phyloP scores from a whole-genome alignment of 768 basidiomycete genomes.

The Boletus subparvulus region DNA sequence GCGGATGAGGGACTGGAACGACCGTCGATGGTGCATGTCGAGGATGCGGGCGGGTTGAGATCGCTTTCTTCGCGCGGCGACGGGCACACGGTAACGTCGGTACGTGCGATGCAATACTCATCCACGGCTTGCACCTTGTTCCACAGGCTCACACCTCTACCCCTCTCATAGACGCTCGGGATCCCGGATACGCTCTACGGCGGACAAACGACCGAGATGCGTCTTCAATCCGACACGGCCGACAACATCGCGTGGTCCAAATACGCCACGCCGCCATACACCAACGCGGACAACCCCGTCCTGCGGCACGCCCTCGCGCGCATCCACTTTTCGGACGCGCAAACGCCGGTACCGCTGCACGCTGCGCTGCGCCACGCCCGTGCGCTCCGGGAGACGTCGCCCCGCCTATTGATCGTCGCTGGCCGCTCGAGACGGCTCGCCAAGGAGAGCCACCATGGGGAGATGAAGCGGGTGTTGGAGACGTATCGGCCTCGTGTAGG shows the following conservation, averaged over 20 bases:
- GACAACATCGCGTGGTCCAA: conserved; percentile 75
- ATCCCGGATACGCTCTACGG: conserved; percentile 74
- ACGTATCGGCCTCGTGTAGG: conserved; percentile 27
- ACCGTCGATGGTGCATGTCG: conserved; percentile 25
- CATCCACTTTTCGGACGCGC: conserved; percentile 59
- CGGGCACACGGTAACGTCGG: neutral
- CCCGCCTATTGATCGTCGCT: conserved; percentile 58
- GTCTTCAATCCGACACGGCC: conserved; percentile 78
- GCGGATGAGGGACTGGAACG: conserved; percentile 22
- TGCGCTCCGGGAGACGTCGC: conserved; percentile 22
- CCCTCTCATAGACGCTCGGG: conserved; percentile 28
- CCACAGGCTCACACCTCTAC: neutral
- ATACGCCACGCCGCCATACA: conserved; percentile 42
- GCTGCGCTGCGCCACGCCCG: conserved; percentile 48
- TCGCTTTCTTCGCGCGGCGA: neutral
- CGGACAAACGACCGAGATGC: conserved; percentile 57
- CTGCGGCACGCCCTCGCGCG: conserved; percentile 46
- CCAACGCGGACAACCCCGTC: neutral
- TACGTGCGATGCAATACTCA: conserved; percentile 1
- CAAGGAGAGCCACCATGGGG: conserved; percentile 67
- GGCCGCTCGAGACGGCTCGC: conserved; percentile 78
- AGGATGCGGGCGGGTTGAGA: neutral
- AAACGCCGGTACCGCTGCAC: conserved; percentile 60
- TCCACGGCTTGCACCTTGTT: neutral
- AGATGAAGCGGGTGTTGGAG: conserved; percentile 63